Evolutionary conservation across 2,329 filamentous ascomycete species (phyloP), one percentile per base, ranked within the genome.

Genomic region (Cytospora piceae): DNA sequence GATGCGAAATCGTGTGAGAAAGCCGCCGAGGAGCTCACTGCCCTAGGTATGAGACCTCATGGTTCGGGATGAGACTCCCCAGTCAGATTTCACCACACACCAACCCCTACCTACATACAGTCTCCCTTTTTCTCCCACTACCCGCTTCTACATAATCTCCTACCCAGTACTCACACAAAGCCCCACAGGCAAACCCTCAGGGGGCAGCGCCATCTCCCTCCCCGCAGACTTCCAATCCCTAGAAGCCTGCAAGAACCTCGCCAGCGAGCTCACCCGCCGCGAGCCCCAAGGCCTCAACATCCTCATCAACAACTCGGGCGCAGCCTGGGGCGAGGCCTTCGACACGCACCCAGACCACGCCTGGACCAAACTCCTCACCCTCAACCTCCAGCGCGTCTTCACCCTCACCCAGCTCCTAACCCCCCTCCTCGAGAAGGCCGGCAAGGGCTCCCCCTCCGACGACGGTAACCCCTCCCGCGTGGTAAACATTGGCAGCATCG

Each of bases 371-470:
- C 81, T 88, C 34, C 78, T 89, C 4, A 87, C 85, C 57, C 82
- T 90, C 29, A 90, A 90, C 76, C 79, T 90, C 66, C 86, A 91
- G 74, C 87, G 87, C 71, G 90, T 87, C 68, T 90, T 90, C 76
- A 87, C 86, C 37, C 81, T 90, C 53, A 88, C 87, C 1, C 87
- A 90, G 77, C 78, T 83, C 17, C 78, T 88, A 6, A 84, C 84
- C 0, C 86, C 86, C 2, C 77, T 88, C 39, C 81, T 90, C 51
- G 83, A 87, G 72, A 79, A 78, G 34, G 83, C 80, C 0, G 70
- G 76, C 12, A 60, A 71, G 1, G 68, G 69, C 12, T 61, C 54
- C n/a, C 65, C 39, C 14, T 37, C 12, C 7, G n/a, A 49, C 9
- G 32, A 20, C 0, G 73, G 77, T 1, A 79, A 83, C 51, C 86